These are phyloP conservation scores for Adiantum capillusveneris DNA, from an alignment of 75 land plant genomes.

Conservation along the genomic window DNA sequence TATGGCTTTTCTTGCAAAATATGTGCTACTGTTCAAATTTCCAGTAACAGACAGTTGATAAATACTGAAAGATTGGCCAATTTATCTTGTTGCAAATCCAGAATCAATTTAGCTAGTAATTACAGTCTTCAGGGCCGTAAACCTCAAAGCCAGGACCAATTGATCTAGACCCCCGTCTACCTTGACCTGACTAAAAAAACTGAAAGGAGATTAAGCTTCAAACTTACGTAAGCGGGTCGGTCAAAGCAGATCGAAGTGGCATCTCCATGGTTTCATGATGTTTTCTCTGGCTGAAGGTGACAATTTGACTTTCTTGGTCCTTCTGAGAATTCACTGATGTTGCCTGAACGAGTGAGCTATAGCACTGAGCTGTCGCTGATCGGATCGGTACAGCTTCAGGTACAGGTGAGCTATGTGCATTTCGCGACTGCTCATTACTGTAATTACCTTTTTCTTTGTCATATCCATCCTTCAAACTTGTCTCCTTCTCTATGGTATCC, in stretches of 20 bases:
- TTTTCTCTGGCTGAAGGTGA: constrained; percentile 33
- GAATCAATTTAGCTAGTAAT: no score
- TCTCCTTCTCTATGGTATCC: constrained; percentile 6
- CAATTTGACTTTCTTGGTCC: constrained; percentile 28
- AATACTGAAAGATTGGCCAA: no score
- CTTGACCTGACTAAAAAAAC: no score
- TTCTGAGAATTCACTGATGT: constrained; percentile 9
- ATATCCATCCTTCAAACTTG: constrained; percentile 4
- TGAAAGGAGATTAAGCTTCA: no score
- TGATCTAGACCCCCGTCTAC: no score
- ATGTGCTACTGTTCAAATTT: no score
- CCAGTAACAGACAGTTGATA: no score
- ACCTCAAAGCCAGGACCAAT: no score
- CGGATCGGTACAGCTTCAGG: neutral
- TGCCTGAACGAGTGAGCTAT: constrained; percentile 11
- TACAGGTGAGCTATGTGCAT: neutral
- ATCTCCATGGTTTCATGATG: constrained; percentile 25
- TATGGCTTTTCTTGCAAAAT: no score
- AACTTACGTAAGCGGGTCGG: constrained; percentile 64
- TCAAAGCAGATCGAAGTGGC: constrained; percentile 36
- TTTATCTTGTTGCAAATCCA: no score
- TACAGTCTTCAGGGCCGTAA: no score
- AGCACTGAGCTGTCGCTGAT: constrained; percentile 12
- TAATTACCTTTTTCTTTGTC: constrained; percentile 5
- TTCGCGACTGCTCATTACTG: neutral